Evolutionary conservation across 495 filamentous ascomycete species (phyloP).

Genomic region (Penicillium soppii): DNA sequence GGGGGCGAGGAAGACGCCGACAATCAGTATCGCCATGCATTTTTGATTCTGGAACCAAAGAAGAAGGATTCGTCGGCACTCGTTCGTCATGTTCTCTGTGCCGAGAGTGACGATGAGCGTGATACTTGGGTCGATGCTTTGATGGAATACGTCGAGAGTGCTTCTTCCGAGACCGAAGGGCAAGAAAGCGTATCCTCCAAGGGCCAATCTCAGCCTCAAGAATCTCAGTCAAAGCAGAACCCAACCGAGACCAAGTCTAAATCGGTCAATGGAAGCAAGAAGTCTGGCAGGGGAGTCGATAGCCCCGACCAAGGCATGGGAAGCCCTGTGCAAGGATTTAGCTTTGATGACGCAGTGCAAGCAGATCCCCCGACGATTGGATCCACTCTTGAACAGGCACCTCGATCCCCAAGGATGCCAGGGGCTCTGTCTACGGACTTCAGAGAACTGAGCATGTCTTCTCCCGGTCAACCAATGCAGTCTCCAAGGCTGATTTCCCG

Average conservation of each 20-base stretch:
- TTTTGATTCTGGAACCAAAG: constrained; percentile 92
- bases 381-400: constrained; percentile 43
- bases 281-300: constrained; percentile 40
- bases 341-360: constrained; percentile 78
- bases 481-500: constrained; percentile 72
- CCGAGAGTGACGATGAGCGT: constrained; percentile 89
- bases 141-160: constrained; percentile 83
- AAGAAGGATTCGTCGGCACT: constrained; percentile 88
- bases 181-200: constrained; percentile 22
- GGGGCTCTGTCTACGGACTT: constrained; percentile 25
- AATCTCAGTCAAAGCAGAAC: constrained; percentile 16
- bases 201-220: constrained; percentile 18
- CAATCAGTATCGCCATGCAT: constrained; percentile 95
- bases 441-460: constrained; percentile 25
- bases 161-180: constrained; percentile 52
- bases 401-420: constrained; percentile 33
- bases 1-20: constrained; percentile 71
- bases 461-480: constrained; percentile 22
- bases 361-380: constrained; percentile 67
- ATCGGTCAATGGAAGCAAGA: constrained; percentile 41
- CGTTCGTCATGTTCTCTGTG: constrained; percentile 93
- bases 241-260: constrained; percentile 27
- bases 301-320: constrained; percentile 37
- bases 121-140: constrained; percentile 92
- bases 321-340: constrained; percentile 71